Conservation (phyloP, 306 rosid species). For the Heteromeles arbutifolia region DNA sequence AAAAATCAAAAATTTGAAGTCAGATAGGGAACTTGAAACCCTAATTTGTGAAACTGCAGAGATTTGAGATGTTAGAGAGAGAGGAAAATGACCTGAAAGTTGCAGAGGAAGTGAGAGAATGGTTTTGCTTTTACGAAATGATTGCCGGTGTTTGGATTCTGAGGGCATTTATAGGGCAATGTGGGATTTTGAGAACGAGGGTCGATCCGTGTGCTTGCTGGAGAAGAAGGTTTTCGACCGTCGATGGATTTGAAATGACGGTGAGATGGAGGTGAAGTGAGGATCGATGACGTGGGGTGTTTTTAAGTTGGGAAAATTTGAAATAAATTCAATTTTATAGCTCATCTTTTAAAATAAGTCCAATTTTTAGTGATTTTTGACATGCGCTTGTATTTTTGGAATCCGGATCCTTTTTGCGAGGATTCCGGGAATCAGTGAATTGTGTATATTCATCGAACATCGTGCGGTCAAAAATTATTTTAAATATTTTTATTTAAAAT, state of each 20-base stretch:
- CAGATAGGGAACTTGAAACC: not conserved
- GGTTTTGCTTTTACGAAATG: not conserved
- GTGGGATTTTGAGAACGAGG: not conserved
- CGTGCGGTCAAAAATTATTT: too few species aligned
- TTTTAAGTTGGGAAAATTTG: too few species aligned
- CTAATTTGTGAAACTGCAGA: not conserved
- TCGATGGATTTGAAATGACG: constrained; percentile 15
- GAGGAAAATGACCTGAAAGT: not conserved
- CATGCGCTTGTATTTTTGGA: not conserved
- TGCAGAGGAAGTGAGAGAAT: not conserved
- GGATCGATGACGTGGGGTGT: constrained; percentile 45
- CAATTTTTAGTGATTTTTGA: too few species aligned
- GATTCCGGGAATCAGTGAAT: too few species aligned
- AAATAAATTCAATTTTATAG: too few species aligned
- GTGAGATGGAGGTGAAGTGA: not conserved
- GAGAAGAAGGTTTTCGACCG: not conserved
- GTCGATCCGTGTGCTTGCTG: constrained; percentile 17
- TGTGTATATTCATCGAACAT: too few species aligned
- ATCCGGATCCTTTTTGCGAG: too few species aligned
- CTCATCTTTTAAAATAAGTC: too few species aligned
- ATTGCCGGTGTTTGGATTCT: not conserved
- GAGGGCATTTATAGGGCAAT: constrained; percentile 7
- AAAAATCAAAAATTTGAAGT: not conserved
- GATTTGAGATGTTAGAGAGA: too few species aligned
- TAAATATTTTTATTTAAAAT: too few species aligned